Evolutionary conservation across 139 green algal genomes (phyloP).

Genomic region (Astrephomene gubernaculifera): DNA sequence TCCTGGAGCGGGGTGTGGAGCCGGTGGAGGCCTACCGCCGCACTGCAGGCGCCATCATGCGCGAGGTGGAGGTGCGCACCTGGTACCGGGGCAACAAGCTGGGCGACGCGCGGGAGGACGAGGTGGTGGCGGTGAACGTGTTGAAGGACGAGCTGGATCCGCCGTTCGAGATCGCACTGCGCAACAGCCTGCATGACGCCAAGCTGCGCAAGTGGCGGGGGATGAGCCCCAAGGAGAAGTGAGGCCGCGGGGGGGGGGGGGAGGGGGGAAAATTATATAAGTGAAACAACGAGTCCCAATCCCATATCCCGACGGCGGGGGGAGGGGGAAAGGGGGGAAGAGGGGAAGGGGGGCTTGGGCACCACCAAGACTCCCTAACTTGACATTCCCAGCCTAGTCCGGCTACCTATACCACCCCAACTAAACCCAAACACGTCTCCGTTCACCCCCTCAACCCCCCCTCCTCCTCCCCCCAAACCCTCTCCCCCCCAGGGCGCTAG

Average conservation of each 20-base stretch:
- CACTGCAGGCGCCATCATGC: conserved; percentile 65
- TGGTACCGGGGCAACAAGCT: conserved; percentile 58
- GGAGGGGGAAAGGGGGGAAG: not conserved
- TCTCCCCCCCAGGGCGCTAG: conserved; percentile 42
- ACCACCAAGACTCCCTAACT: not conserved
- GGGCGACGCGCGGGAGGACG: conserved; percentile 41
- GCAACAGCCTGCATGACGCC: conserved; percentile 54
- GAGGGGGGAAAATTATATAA: not conserved
- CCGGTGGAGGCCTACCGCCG: conserved; percentile 65
- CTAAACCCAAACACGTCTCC: not conserved
- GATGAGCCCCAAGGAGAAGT: conserved; percentile 57
- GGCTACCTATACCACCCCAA: no score
- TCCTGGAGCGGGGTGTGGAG: conserved; percentile 69
- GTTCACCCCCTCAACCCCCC: not conserved
- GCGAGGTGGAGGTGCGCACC: conserved; percentile 70
- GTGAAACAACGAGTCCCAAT: not conserved
- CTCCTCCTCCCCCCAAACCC: not conserved
- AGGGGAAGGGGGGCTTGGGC: not conserved
- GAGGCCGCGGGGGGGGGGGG: not conserved
- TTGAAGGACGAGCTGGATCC: conserved; percentile 56
- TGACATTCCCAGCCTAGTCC: no score
- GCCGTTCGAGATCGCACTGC: conserved; percentile 52
- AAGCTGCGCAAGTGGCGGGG: conserved; percentile 66
- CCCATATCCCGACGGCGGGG: no score
- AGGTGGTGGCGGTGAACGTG: conserved; percentile 33